Percentiles rank a stretch among this genome's conserved stretches.
phyloP scores from a whole-genome alignment of 2,329 filamentous ascomycete species.

The Fusarium aywerte region DNA sequence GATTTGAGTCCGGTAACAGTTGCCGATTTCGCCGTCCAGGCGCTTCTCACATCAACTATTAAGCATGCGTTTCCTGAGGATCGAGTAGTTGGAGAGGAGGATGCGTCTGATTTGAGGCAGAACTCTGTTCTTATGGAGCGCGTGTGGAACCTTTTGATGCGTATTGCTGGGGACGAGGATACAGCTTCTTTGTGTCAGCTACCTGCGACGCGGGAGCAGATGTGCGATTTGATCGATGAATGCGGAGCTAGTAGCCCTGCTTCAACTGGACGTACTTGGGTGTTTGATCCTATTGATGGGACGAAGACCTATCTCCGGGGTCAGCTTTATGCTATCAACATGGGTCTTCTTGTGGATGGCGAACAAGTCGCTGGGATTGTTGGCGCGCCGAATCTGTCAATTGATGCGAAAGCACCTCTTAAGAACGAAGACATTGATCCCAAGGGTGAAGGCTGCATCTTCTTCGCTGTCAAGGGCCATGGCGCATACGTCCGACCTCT shows the following conservation, averaged over 20 bases:
- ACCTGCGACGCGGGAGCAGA: conserved; percentile 55
- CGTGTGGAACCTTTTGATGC: conserved; percentile 60
- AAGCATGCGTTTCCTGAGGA: conserved; percentile 63
- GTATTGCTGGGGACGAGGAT: conserved; percentile 44
- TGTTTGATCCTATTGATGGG: conserved; percentile 71
- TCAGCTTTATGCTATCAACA: conserved; percentile 67
- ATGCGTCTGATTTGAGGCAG: conserved; percentile 58
- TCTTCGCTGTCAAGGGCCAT: conserved; percentile 61
- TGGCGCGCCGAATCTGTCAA: conserved; percentile 59
- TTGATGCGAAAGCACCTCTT: conserved; percentile 53
- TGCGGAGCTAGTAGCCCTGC: conserved; percentile 57
- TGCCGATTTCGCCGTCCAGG: conserved; percentile 69
- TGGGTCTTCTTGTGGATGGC: conserved; percentile 63
- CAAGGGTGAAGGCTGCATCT: conserved; percentile 58
- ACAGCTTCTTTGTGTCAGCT: conserved; percentile 45
- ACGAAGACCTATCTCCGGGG: conserved; percentile 66
- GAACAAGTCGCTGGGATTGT: conserved; percentile 62
- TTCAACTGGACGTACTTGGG: conserved; percentile 60
- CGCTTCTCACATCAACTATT: conserved; percentile 62
- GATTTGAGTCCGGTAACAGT: conserved; percentile 68
- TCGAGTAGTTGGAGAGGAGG: conserved; percentile 66
- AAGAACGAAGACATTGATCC: conserved; percentile 58
- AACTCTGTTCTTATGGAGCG: conserved; percentile 57
- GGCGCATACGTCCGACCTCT: conserved; percentile 62
- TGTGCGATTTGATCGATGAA: conserved; percentile 65